Percentiles rank a stretch among this genome's conserved stretches.
These are phyloP conservation scores for Spatholobus suberectus DNA, from an alignment of 306 rosid species.

Conservation along the genomic window DNA sequence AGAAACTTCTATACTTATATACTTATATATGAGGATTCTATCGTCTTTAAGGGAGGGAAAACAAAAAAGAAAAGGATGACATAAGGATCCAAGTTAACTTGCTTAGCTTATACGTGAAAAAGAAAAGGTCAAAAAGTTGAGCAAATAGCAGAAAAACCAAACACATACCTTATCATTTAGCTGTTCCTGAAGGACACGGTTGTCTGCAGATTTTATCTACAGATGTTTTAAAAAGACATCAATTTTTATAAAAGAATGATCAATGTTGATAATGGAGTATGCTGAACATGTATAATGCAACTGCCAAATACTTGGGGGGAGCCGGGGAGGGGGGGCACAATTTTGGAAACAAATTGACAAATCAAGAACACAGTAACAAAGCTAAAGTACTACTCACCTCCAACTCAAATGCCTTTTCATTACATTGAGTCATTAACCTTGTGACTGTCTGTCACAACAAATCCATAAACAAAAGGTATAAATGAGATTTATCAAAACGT, in stretches of 20 bases:
- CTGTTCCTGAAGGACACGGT: constrained; percentile 95
- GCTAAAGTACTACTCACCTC: constrained; percentile 70
- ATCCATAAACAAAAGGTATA: constrained; percentile 32
- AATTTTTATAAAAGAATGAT: constrained; percentile 11
- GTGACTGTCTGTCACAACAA: constrained; percentile 74
- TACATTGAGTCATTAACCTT: constrained; percentile 86
- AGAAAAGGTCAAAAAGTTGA: not conserved
- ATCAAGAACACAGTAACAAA: constrained; percentile 34
- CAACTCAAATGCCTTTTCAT: constrained; percentile 94
- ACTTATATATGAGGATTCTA: constrained; percentile 29
- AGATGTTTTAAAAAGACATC: constrained; percentile 26
- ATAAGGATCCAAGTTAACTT: constrained; percentile 17
- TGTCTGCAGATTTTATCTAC: constrained; percentile 96
- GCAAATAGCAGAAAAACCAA: not conserved
- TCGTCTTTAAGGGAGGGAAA: not conserved
- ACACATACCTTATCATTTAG: constrained; percentile 78
- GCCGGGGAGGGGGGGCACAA: not conserved
- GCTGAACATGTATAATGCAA: constrained; percentile 21
- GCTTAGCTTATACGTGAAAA: not conserved
- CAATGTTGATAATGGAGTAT: constrained; percentile 5
- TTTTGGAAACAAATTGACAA: constrained; percentile 18
- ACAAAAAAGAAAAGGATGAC: constrained; percentile 7
- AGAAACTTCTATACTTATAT: constrained; percentile 11
- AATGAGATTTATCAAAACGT: constrained; percentile 30
- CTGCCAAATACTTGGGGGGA: not conserved